Conservation (phyloP, 83 land plant genomes). For the Picea abies region DNA sequence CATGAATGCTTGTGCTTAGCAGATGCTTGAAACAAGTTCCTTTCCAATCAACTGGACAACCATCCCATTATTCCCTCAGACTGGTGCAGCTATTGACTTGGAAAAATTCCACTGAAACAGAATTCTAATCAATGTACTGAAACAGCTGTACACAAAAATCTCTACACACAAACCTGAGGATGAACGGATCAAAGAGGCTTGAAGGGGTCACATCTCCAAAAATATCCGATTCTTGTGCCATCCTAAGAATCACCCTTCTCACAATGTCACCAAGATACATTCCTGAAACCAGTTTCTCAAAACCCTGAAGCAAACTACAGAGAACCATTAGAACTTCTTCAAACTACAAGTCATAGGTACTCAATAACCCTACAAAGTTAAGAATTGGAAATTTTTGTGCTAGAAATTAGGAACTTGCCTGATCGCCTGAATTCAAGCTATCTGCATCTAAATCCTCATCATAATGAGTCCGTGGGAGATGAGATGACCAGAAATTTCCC, state of each 20-base stretch:
- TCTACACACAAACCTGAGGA: slow-evolving; percentile 42
- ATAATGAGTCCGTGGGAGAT: slow-evolving; percentile 85
- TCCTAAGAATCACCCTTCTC: slow-evolving; percentile 71
- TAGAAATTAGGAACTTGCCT: slow-evolving; percentile 39
- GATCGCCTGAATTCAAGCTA: slow-evolving; percentile 86
- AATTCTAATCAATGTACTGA: not conserved
- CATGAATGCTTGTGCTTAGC: not conserved
- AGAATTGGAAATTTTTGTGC: not conserved
- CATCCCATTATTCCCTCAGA: slow-evolving; percentile 13
- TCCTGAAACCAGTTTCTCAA: slow-evolving; percentile 96
- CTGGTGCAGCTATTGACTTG: not conserved
- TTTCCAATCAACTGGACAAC: not conserved
- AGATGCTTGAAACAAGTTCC: not conserved
- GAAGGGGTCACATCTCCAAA: slow-evolving; percentile 61
- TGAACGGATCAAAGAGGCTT: slow-evolving; percentile 42
- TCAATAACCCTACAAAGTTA: not conserved
- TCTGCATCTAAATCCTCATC: slow-evolving; percentile 82
- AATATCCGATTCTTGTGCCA: slow-evolving; percentile 71
- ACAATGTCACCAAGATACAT: slow-evolving; percentile 98
- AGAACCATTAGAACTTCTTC: not conserved
- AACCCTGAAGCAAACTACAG: slow-evolving; percentile 59
- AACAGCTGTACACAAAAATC: not conserved
- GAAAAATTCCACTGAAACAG: not conserved
- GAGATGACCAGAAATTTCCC: slow-evolving; percentile 94
- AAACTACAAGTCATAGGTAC: not conserved